These are phyloP conservation scores for Pseudopyrenochaeta lycopersici DNA, from an alignment of 2,329 filamentous ascomycete species.

Conservation along the genomic window DNA sequence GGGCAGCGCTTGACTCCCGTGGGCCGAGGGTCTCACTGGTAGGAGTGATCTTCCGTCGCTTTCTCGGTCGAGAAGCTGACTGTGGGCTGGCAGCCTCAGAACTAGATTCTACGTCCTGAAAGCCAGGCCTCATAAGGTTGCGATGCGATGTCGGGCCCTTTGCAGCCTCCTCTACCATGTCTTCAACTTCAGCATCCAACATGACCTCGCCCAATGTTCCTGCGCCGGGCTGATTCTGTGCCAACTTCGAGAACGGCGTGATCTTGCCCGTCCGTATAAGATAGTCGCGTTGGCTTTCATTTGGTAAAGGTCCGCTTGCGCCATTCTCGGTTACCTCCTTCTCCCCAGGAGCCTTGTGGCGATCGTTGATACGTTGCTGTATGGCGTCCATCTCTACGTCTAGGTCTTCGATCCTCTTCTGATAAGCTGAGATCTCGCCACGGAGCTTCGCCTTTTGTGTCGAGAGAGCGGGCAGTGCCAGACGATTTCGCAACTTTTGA, in stretches of 20 bases:
- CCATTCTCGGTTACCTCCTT: slow-evolving; percentile 53
- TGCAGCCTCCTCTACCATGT: slow-evolving; percentile 56
- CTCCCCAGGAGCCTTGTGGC: slow-evolving; percentile 66
- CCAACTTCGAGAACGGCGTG: slow-evolving; percentile 88
- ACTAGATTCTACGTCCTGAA: slow-evolving; percentile 44
- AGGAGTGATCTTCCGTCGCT: slow-evolving; percentile 44
- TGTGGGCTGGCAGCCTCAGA: slow-evolving; percentile 44
- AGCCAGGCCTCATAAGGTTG: slow-evolving; percentile 59
- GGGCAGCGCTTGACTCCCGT: slow-evolving; percentile 25
- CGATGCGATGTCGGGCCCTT: slow-evolving; percentile 56
- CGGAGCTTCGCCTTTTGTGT: slow-evolving; percentile 67
- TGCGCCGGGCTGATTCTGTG: slow-evolving; percentile 68
- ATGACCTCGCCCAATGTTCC: slow-evolving; percentile 80
- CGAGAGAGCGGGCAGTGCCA: slow-evolving; percentile 63
- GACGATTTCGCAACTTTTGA: slow-evolving; percentile 64
- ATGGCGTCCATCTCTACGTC: slow-evolving; percentile 82
- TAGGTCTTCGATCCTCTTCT: slow-evolving; percentile 70
- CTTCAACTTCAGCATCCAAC: slow-evolving; percentile 81
- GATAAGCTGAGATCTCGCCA: slow-evolving; percentile 72
- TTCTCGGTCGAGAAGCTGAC: slow-evolving; percentile 46
- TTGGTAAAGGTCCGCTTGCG: slow-evolving; percentile 71
- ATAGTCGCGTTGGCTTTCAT: slow-evolving; percentile 86
- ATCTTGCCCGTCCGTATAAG: slow-evolving; percentile 97
- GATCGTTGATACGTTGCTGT: slow-evolving; percentile 78
- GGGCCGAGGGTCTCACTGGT: slow-evolving; percentile 16